These are phyloP conservation scores for Solanum pennellii DNA, from an alignment of 257 asterid genomes.

Conservation along the genomic window DNA sequence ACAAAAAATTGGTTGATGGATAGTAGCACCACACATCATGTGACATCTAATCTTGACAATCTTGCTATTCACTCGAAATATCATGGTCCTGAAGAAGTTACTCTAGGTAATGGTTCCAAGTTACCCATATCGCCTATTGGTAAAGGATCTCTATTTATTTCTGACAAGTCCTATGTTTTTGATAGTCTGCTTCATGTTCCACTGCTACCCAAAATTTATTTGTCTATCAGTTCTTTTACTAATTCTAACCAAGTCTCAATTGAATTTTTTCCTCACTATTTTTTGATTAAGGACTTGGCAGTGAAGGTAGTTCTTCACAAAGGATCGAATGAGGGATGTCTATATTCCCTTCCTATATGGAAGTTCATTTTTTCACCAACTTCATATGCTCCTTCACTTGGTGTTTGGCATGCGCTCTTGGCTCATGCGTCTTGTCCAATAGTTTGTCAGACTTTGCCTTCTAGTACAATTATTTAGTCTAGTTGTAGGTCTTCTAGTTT, in stretches of 20 bases:
- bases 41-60: neutral
- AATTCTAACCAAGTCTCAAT: neutral
- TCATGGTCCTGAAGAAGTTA: neutral
- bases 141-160: neutral
- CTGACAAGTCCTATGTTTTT: neutral
- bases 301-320: neutral
- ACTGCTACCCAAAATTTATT: neutral
- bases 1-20: no score
- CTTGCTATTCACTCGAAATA: neutral
- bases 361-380: neutral
- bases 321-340: neutral
- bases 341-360: neutral
- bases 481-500: neutral
- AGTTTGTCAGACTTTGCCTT: neutral
- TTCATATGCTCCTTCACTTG: neutral
- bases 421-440: neutral
- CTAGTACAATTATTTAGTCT: neutral
- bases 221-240: neutral
- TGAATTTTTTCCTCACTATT: neutral
- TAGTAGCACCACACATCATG: neutral
- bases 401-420: neutral
- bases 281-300: no score
- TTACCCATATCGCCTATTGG: neutral
- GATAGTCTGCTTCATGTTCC: neutral
- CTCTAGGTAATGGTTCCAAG: neutral